Conservation (phyloP, 352 stramenopile species). For the Phytopythium oedochilum region DNA sequence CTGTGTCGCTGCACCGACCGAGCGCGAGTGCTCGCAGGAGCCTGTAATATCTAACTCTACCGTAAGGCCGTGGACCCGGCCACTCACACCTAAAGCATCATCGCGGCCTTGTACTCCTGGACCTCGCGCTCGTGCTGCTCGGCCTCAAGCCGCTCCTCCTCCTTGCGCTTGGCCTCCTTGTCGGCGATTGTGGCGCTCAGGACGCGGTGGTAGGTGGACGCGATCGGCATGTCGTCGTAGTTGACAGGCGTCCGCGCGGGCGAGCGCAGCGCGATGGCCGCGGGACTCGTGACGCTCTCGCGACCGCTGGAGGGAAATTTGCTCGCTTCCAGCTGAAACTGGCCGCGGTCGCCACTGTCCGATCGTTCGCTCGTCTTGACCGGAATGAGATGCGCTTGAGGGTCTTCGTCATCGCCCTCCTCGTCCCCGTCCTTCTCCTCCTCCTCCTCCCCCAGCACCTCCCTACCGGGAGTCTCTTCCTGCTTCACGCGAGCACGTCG, state of each 20-base stretch:
- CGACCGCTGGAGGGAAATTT: neutral
- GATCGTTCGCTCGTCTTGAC: neutral
- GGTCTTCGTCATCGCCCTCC: constrained; percentile 9
- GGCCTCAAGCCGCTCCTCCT: constrained; percentile 40
- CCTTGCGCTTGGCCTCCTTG: constrained; percentile 32
- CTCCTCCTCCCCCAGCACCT: constrained; percentile 38
- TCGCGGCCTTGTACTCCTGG: constrained; percentile 51
- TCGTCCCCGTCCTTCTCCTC: constrained; percentile 20
- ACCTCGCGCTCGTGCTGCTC: constrained; percentile 52
- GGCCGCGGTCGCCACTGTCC: neutral
- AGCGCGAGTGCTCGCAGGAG: too few species aligned
- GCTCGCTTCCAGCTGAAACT: constrained; percentile 2
- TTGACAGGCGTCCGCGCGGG: constrained; percentile 13
- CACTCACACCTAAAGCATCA: constrained; percentile 11
- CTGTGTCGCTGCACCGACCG: neutral
- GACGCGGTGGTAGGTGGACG: constrained; percentile 72
- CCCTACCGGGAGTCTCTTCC: constrained; percentile 5
- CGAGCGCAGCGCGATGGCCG: neutral
- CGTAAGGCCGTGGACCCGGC: too few species aligned
- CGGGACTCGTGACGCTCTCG: constrained; percentile 3
- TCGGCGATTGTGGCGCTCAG: constrained; percentile 48
- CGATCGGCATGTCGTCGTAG: constrained; percentile 66
- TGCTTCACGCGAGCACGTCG: neutral
- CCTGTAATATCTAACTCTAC: too few species aligned
- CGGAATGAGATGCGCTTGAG: neutral